Conservation (phyloP, 805 yeast genomes). For the Metschnikowia continentalis region DNA sequence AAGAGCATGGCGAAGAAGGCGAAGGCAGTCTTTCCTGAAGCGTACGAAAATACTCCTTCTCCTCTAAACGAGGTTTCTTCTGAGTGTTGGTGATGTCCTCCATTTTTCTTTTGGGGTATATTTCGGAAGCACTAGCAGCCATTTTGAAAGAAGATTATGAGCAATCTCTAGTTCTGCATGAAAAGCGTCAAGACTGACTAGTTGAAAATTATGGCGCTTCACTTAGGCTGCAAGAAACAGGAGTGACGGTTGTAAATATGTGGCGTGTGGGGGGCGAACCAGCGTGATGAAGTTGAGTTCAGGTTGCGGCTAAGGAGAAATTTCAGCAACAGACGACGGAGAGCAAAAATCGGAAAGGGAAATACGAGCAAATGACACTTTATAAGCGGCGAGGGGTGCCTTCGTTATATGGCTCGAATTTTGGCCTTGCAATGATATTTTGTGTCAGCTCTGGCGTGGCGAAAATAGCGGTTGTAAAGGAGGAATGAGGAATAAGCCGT, state of each 20-base stretch:
- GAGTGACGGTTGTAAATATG: neutral
- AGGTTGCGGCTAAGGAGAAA: neutral
- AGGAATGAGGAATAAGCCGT: conserved; percentile 7
- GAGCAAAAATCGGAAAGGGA: conserved; percentile 3
- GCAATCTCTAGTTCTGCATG: neutral
- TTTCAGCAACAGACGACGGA: neutral
- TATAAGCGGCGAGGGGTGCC: neutral
- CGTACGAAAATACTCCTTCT: conserved; percentile 13
- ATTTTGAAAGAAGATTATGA: conserved; percentile 13
- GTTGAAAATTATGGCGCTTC: neutral
- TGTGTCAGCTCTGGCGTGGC: conserved; percentile 2
- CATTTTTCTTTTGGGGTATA: conserved; percentile 31
- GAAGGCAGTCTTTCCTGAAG: conserved; percentile 25
- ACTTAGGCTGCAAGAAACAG: neutral
- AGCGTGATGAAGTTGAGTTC: neutral
- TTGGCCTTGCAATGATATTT: neutral
- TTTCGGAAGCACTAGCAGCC: conserved; percentile 33
- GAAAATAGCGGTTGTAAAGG: neutral
- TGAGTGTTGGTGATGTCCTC: conserved; percentile 35
- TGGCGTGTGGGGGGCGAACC: neutral
- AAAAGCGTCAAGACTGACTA: conserved; percentile 1
- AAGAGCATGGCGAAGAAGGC: conserved; percentile 23
- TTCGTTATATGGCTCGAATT: neutral
- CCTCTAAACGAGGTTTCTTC: conserved; percentile 23
- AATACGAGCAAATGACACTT: neutral